Evolutionary conservation across 2,329 filamentous ascomycete genomes (phyloP).

Genomic region (Alternaria ventricosa): DNA sequence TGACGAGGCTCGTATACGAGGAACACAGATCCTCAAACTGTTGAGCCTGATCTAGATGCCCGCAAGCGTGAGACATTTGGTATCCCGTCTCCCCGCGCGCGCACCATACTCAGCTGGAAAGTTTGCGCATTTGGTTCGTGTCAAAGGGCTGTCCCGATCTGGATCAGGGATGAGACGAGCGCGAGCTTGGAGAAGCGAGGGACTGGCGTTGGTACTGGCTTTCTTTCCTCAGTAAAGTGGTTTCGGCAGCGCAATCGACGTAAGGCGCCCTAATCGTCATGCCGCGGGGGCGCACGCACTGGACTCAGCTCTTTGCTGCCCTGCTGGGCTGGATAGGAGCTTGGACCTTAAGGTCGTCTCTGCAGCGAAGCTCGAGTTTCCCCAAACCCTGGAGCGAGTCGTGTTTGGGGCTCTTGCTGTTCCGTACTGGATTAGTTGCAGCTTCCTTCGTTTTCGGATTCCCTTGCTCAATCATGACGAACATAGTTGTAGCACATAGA

Average conservation of each 20-base stretch:
- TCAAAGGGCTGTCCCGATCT: background rate
- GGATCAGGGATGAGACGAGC: conserved; percentile 1
- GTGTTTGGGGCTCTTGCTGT: background rate
- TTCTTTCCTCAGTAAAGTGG: background rate
- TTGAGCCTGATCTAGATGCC: background rate
- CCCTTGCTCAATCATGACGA: background rate
- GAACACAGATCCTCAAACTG: background rate
- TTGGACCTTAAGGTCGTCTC: background rate
- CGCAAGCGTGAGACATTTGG: background rate
- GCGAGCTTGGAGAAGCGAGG: background rate
- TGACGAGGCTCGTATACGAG: background rate
- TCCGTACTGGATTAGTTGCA: background rate
- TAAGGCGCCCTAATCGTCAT: background rate
- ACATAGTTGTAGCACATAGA: background rate
- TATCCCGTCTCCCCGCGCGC: background rate
- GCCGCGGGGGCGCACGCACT: background rate
- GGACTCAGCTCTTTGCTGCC: background rate
- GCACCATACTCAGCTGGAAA: background rate
- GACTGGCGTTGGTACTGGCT: background rate
- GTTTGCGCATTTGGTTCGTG: background rate
- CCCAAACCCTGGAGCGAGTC: background rate
- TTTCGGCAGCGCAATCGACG: background rate
- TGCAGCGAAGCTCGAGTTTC: background rate
- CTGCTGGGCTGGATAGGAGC: background rate
- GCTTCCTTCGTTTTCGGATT: background rate